Conservation (phyloP, 1,284 basidiomycete species). For the Mycosarcoma maydis region DNA sequence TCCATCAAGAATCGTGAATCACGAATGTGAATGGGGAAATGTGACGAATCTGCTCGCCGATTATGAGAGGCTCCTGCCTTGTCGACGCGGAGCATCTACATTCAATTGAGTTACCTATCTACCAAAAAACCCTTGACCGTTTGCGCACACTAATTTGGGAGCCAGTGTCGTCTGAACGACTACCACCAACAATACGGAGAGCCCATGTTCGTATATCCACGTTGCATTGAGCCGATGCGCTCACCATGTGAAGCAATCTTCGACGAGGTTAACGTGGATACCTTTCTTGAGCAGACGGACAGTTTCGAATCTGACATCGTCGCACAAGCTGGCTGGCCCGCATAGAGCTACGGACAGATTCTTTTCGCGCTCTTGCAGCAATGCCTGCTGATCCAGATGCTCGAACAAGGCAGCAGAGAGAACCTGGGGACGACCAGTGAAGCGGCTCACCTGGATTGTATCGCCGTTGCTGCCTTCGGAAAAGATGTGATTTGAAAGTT, state of each 20-base stretch:
- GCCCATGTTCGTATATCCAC: no score
- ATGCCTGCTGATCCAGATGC: conserved; percentile 7
- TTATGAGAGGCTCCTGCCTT: no score
- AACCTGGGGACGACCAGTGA: conserved; percentile 7
- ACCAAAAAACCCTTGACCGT: no score
- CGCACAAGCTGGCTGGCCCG: conserved; percentile 31
- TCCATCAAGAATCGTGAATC: no score
- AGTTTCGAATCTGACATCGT: conserved; percentile 27
- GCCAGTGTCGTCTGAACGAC: no score
- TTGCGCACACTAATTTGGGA: no score
- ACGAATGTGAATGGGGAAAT: no score
- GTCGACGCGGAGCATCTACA: no score
- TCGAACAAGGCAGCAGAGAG: conserved; percentile 11
- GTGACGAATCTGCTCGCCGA: no score
- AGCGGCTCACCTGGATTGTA: not conserved
- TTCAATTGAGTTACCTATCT: no score
- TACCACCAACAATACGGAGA: no score
- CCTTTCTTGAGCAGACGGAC: conserved; percentile 24
- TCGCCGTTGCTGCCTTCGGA: conserved; percentile 4
- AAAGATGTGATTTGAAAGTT: not conserved
- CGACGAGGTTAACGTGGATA: conserved; percentile 17
- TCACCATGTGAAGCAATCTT: conserved; percentile 42
- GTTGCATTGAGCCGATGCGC: no score
- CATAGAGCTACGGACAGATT: conserved; percentile 18
- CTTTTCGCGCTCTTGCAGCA: conserved; percentile 2